Conservation (phyloP, 1,284 basidiomycete genomes). For the Ganoderma boninense region DNA sequence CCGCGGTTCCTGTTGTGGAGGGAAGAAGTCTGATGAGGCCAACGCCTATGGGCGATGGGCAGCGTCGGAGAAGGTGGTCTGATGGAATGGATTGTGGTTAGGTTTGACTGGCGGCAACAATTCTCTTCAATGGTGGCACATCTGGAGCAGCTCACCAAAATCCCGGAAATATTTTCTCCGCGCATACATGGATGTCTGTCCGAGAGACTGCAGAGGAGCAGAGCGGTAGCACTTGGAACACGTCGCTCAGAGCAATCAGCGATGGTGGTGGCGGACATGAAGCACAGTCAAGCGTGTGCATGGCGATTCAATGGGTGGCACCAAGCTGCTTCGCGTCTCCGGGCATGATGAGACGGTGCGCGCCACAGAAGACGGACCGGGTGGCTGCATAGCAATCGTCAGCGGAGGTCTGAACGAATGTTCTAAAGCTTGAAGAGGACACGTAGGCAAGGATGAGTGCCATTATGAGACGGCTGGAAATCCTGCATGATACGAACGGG, state of each 20-base stretch:
- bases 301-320: slow-evolving; percentile 5
- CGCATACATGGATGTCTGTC: not conserved
- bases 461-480: too few relatives aligned
- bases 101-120: not conserved
- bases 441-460: too few relatives aligned
- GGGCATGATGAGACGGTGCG: not conserved
- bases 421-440: not conserved
- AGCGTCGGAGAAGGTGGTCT: not conserved
- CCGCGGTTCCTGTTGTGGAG: not conserved
- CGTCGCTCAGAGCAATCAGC: not conserved
- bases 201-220: not conserved
- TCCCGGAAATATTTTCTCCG: too few relatives aligned
- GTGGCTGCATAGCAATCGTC: not conserved
- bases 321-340: too few relatives aligned
- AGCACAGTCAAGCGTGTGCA: not conserved
- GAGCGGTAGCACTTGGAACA: not conserved
- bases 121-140: not conserved
- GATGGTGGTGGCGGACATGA: not conserved
- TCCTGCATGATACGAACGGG: too few relatives aligned
- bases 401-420: not conserved
- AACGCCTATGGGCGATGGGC: not conserved
- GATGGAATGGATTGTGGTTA: slow-evolving; percentile 1
- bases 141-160: not conserved
- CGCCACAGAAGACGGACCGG: not conserved
- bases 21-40: not conserved